These are phyloP conservation scores for Sporothrix euskadiensis DNA, from an alignment of 2,329 filamentous ascomycete genomes.

Conservation along the genomic window DNA sequence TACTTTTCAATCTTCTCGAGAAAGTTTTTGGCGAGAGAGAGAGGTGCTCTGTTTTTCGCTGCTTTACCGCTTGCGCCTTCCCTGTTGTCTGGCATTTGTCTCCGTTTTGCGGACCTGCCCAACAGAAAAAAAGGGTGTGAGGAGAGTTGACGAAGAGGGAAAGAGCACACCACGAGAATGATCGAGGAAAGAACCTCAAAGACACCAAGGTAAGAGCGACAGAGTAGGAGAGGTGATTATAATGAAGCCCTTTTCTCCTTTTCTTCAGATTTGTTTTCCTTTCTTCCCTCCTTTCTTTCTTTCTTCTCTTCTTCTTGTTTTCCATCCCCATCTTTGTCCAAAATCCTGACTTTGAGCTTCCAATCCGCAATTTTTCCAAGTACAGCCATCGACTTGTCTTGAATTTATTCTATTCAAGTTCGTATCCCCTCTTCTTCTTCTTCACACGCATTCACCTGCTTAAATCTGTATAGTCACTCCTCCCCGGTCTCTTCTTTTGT, in stretches of 20 bases:
- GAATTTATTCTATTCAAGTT: not conserved
- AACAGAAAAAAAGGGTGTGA: not conserved
- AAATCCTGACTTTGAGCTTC: not conserved
- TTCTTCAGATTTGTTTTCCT: not conserved
- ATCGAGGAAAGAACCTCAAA: not conserved
- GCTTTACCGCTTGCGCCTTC: not conserved
- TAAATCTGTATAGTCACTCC: not conserved
- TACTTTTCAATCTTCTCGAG: not conserved
- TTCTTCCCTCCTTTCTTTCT: not conserved
- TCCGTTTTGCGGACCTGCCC: not conserved
- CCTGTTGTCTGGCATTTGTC: not conserved
- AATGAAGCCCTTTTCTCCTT: not conserved
- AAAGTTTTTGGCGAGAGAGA: not conserved
- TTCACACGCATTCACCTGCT: not conserved
- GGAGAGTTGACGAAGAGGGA: not conserved
- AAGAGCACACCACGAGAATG: not conserved
- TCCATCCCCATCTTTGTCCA: not conserved
- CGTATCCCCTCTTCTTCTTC: not conserved
- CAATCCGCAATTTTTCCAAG: not conserved
- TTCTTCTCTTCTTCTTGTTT: not conserved
- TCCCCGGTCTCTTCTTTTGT: not conserved
- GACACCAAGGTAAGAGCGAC: not conserved
- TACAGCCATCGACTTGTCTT: not conserved
- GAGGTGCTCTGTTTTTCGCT: not conserved
- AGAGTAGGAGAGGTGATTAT: not conserved